Evolutionary conservation across 345 rosid genomes (phyloP).

Genomic region (Xanthoceras sorbifolium): DNA sequence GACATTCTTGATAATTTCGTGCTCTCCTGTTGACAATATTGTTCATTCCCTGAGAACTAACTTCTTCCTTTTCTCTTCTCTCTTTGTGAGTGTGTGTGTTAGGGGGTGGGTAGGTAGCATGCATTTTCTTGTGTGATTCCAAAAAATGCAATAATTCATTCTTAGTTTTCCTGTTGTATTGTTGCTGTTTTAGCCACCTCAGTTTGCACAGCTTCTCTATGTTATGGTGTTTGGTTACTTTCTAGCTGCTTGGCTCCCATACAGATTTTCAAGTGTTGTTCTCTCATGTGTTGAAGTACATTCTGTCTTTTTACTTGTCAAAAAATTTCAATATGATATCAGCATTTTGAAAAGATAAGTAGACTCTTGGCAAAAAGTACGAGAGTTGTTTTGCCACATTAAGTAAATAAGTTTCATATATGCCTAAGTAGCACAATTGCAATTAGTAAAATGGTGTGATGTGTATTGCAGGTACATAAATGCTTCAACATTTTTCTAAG

Average conservation of each 20-base stretch:
- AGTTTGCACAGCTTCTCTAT: too few relatives aligned
- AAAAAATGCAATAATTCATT: not conserved
- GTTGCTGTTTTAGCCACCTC: too few relatives aligned
- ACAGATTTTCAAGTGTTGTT: too few relatives aligned
- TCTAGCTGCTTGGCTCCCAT: too few relatives aligned
- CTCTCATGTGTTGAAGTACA: too few relatives aligned
- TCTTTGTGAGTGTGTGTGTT: not conserved
- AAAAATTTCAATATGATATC: too few relatives aligned
- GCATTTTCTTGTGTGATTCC: not conserved
- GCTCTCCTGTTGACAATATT: not conserved
- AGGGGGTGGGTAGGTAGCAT: not conserved
- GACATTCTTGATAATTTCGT: constrained; percentile 13
- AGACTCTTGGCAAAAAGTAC: not conserved
- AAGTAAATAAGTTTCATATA: not conserved
- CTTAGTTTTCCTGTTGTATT: not conserved
- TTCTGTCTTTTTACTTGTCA: too few relatives aligned
- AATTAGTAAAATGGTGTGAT: not conserved
- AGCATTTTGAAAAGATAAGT: not conserved
- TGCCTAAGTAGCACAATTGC: not conserved
- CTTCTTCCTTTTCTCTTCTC: not conserved
- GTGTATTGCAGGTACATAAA: not conserved
- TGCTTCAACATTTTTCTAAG: not conserved
- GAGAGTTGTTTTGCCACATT: not conserved
- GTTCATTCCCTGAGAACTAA: not conserved
- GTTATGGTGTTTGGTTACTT: too few relatives aligned